Conservation (phyloP, 495 filamentous ascomycete species). For the Tuber calosporum region DNA sequence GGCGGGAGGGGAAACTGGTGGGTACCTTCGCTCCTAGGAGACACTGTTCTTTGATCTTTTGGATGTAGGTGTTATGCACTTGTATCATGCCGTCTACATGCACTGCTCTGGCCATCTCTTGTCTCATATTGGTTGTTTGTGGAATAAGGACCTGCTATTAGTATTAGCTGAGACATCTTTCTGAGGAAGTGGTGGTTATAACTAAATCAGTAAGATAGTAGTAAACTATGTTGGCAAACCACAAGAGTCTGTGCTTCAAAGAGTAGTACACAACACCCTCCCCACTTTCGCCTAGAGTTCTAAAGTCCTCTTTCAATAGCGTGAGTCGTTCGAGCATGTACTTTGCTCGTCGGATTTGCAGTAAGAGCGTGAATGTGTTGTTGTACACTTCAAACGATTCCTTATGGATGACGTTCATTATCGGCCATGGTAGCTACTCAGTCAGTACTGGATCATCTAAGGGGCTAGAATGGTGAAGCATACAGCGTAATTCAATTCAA, state of each 20-base stretch:
- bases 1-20: not conserved
- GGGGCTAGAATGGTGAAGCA: conserved; percentile 12
- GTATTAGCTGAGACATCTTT: not conserved
- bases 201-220: conserved; percentile 65
- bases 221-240: conserved; percentile 68
- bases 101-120: conserved; percentile 51
- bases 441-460: conserved; percentile 54
- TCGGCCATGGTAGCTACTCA: conserved; percentile 70
- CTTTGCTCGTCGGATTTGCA: conserved; percentile 69
- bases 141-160: conserved; percentile 50
- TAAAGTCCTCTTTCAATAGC: conserved; percentile 40
- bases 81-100: conserved; percentile 78
- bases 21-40: conserved; percentile 55
- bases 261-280: conserved; percentile 49
- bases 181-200: not conserved
- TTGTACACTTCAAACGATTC: conserved; percentile 59
- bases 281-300: not conserved
- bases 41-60: conserved; percentile 56
- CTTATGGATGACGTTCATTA: conserved; percentile 70
- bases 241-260: conserved; percentile 66
- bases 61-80: conserved; percentile 59
- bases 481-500: conserved; percentile 34
- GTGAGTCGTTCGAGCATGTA: conserved; percentile 58
- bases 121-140: conserved; percentile 49
- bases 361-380: conserved; percentile 61